A percentile compares a stretch with the other conserved stretches of the same genome.
phyloP scores from a whole-genome alignment of 2,329 filamentous ascomycete species.

The Sarocladium kiliense region DNA sequence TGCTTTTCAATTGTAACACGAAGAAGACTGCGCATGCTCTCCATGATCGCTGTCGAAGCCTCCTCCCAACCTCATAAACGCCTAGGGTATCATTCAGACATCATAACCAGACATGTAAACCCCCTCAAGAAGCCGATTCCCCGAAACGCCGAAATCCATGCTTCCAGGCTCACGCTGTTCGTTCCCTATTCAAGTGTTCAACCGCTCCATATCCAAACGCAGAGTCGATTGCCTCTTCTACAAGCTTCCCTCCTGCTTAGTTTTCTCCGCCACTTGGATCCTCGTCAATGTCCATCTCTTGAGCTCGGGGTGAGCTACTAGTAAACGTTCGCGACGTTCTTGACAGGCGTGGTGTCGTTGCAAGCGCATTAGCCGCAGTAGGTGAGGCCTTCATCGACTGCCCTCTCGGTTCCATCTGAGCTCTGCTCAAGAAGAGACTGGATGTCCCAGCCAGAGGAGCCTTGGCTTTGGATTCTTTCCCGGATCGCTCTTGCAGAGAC shows the following conservation, averaged over 20 bases:
- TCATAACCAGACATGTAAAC: neutral
- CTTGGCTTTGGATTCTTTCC: neutral
- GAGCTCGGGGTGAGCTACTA: neutral
- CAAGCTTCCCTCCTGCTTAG: too few species aligned
- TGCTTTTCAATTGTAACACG: too few species aligned
- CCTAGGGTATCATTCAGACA: constrained; percentile 8
- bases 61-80: neutral
- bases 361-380: neutral
- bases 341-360: neutral
- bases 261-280: neutral
- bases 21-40: too few species aligned
- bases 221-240: too few species aligned
- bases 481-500: neutral
- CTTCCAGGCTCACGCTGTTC: neutral
- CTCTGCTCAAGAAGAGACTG: neutral
- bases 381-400: neutral
- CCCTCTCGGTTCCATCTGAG: neutral
- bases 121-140: neutral
- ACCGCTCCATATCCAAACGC: too few species aligned
- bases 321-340: neutral
- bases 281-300: neutral
- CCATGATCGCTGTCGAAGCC: neutral
- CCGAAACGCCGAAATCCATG: constrained; percentile 2
- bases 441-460: neutral
- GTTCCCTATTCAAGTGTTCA: too few species aligned